Conservation (phyloP, 1,139 yeast species). For the Meyerozyma carpophila region DNA sequence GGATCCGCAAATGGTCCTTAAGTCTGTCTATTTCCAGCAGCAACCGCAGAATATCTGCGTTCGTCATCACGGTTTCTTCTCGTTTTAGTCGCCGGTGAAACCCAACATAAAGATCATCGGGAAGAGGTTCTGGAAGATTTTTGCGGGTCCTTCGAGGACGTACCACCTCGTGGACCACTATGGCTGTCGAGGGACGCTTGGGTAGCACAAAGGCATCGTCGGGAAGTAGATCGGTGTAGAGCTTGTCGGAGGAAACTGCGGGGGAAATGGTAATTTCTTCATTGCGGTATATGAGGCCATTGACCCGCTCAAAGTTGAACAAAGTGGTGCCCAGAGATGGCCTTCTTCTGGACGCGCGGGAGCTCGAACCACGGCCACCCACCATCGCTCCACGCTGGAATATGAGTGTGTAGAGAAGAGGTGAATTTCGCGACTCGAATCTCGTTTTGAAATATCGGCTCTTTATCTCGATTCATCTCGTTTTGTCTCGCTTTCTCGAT, state of each 20-base stretch:
- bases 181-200: not conserved
- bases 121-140: conserved; percentile 31
- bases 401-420: not conserved
- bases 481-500: too few relatives aligned
- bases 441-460: not conserved
- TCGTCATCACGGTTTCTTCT: conserved; percentile 60
- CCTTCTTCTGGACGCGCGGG: not conserved
- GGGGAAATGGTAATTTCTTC: conserved; percentile 6
- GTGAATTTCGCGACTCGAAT: not conserved
- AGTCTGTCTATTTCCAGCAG: conserved; percentile 48
- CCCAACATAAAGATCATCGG: conserved; percentile 37
- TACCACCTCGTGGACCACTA: not conserved
- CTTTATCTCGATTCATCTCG: too few relatives aligned
- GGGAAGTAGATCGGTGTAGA: not conserved
- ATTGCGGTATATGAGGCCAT: conserved; percentile 19
- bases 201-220: not conserved
- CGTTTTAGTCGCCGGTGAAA: conserved; percentile 63
- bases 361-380: not conserved
- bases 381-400: not conserved
- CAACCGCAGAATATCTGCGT: conserved; percentile 49
- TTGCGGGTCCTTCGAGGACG: not conserved
- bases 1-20: conserved; percentile 36
- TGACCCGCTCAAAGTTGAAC: conserved; percentile 29
- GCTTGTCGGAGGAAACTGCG: not conserved
- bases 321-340: conserved; percentile 7